Conservation (phyloP, 352 stramenopile genomes). For the Globisporangium irregulare region DNA sequence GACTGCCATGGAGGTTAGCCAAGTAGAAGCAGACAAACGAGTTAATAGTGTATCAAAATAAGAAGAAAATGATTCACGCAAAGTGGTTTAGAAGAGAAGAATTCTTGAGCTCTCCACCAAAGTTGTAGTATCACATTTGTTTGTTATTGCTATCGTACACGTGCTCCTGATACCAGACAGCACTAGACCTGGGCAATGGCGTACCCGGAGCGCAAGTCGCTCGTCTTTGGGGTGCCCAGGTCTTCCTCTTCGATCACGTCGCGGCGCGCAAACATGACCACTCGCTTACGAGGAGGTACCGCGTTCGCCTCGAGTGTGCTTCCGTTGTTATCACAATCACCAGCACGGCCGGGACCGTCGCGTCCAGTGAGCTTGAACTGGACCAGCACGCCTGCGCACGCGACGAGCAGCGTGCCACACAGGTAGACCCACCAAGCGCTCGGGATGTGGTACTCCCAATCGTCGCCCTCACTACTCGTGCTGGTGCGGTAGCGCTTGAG, state of each 20-base stretch:
- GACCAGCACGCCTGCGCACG: conserved; percentile 31
- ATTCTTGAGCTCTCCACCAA: neutral
- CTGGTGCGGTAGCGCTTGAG: conserved; percentile 37
- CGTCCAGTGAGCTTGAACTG: conserved; percentile 31
- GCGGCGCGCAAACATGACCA: conserved; percentile 10
- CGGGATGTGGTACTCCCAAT: conserved; percentile 47
- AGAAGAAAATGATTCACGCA: neutral
- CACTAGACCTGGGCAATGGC: neutral
- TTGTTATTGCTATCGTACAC: neutral
- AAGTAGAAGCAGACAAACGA: too few species aligned
- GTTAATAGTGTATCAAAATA: neutral
- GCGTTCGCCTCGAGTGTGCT: neutral
- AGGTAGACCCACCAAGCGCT: conserved; percentile 56
- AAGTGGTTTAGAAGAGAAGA: neutral
- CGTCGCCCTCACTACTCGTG: conserved; percentile 14
- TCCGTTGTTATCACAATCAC: neutral
- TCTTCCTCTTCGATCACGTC: conserved; percentile 1
- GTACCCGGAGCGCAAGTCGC: conserved; percentile 3
- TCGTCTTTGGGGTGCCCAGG: conserved; percentile 2
- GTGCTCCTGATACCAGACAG: too few species aligned
- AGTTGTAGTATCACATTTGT: neutral
- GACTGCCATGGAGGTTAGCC: conserved; percentile 29
- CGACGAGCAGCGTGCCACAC: conserved; percentile 35
- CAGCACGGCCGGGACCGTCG: neutral
- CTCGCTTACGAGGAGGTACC: neutral